These are phyloP conservation scores for Picea sitchensis DNA, from an alignment of 75 land plant genomes.

Conservation along the genomic window DNA sequence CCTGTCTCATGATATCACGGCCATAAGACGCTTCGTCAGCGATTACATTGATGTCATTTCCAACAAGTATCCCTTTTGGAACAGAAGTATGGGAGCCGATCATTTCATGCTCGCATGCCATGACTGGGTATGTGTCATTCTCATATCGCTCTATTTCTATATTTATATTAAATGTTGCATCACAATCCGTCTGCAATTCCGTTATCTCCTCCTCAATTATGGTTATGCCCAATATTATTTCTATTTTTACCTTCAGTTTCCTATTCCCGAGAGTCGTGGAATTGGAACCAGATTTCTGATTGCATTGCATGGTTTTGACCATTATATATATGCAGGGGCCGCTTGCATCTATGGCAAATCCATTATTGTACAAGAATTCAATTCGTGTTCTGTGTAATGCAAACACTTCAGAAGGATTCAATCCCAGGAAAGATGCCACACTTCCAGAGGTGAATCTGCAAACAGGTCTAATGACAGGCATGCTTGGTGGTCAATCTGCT, in stretches of 20 bases:
- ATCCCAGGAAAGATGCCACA: constrained; percentile 56
- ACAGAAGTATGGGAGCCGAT: constrained; percentile 69
- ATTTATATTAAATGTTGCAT: neutral
- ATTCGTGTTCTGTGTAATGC: constrained; percentile 71
- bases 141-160: neutral
- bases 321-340: constrained; percentile 48
- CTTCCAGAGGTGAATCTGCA: constrained; percentile 54
- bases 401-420: constrained; percentile 58
- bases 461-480: constrained; percentile 24
- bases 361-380: constrained; percentile 29
- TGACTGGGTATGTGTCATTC: constrained; percentile 72
- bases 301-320: neutral
- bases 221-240: neutral
- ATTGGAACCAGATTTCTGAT: neutral
- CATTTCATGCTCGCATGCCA: constrained; percentile 97
- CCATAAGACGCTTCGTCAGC: constrained; percentile 31
- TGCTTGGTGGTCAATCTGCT: constrained; percentile 45
- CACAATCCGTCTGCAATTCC: neutral
- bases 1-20: constrained; percentile 24
- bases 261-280: neutral
- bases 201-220: neutral
- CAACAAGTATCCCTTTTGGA: constrained; percentile 72
- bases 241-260: neutral
- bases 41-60: constrained; percentile 62
- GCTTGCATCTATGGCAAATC: constrained; percentile 32